Evolutionary conservation across 2,329 filamentous ascomycete species (phyloP).

Genomic region (Colletotrichum sp.): DNA sequence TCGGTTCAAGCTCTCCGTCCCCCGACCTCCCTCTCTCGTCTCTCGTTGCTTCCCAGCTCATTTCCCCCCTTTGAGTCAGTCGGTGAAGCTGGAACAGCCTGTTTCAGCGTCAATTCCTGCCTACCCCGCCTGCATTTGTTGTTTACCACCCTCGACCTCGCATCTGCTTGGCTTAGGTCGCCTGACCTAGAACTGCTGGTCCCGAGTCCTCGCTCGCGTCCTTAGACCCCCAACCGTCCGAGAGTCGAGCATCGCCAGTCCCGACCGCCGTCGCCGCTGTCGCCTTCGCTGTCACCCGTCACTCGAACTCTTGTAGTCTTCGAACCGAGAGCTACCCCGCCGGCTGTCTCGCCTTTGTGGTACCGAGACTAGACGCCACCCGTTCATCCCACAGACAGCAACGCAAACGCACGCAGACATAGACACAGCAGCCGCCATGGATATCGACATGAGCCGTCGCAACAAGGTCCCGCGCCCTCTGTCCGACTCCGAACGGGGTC

Average conservation of each 20-base stretch:
- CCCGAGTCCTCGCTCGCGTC: not conserved
- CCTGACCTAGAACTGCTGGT: conserved; percentile 4
- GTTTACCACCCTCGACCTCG: conserved; percentile 14
- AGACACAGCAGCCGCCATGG: conserved; percentile 32
- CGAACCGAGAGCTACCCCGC: not conserved
- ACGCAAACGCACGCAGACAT: not conserved
- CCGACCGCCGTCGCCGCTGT: not conserved
- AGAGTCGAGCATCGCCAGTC: conserved; percentile 1
- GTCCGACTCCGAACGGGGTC: conserved; percentile 79
- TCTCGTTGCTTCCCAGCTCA: conserved; percentile 7
- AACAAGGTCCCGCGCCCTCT: conserved; percentile 86
- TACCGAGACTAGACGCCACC: conserved; percentile 16
- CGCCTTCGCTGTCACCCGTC: not conserved
- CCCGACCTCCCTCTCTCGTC: not conserved
- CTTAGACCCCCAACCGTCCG: not conserved
- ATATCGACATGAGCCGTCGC: conserved; percentile 82
- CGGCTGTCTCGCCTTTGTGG: conserved; percentile 8
- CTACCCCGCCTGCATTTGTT: conserved; percentile 17
- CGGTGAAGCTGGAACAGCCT: conserved; percentile 13
- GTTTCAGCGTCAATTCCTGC: conserved; percentile 22
- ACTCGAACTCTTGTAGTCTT: not conserved
- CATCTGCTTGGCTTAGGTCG: conserved; percentile 9
- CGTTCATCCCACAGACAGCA: conserved; percentile 2
- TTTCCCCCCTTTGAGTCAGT: not conserved
- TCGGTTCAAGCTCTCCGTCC: not conserved